Base-by-base conservation (phyloP, 2,329 filamentous ascomycete species). In the Colletotrichum tamarilloi region DNA sequence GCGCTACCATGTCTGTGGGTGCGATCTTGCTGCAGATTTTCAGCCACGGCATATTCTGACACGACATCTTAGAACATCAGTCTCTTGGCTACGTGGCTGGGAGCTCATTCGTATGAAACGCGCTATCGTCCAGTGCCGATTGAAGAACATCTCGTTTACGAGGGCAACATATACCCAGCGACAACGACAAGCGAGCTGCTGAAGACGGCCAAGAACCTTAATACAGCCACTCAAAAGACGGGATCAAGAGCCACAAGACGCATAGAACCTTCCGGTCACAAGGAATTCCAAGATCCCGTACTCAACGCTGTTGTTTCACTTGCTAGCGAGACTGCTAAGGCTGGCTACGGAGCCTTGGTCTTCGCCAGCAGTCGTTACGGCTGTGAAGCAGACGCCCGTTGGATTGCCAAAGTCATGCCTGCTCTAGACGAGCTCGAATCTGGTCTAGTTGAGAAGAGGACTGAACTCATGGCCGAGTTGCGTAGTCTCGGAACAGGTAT, bases 91-190 rank as follows among this genome's bases (percentile, higher is more conserved):
- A 85, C 86, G 42, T 95, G 93, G 93, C 88, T 95, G 19, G 83
- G 88, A 59, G 93, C 91, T 1, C 92, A 92, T 77, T 93, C 90
- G 62, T 95, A 94, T 77, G 90, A 92, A 76, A 95, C 93, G 2
- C 89, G 87, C 67, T 95, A 94, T 79, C 88, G 91, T 2, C 93
- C 93, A 1, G 87, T 95, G n/a, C 93, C 93, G 0, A 91, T 95
- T 26, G 88, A 94, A 64, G 93, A 95, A 77, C 89, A 94, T 78
- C 84, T 95, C 1, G 93, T 95, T 4, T 93, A 91, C 78, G 92
- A 94, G 58, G 90, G 92, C 70, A 86, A 86, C 6, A 86, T 95
- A 11, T 94, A 94, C 76, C 87, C 88, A 4, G 89, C 90, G 24
- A 87, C 87, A 6, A 89, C 84, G n/a, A 90, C 89, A 9, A 88